phyloP scores from a whole-genome alignment of 2,329 filamentous ascomycete genomes.

The Leptographium radiaticola region DNA sequence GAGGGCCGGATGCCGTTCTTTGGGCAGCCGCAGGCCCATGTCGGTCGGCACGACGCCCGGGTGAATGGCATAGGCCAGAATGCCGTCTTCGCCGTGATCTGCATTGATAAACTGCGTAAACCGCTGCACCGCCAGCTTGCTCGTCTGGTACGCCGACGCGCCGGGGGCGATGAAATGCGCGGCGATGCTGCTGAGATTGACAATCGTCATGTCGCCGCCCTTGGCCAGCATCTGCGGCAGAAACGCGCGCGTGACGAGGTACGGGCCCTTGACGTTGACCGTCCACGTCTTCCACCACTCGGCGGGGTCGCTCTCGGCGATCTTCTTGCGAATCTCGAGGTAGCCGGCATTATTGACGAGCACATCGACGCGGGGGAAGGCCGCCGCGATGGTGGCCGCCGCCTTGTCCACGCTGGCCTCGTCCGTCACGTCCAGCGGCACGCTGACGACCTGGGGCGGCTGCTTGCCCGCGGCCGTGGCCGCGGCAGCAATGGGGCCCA shows the following conservation, averaged over 20 bases:
- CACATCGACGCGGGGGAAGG: conserved; percentile 23
- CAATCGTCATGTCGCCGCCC: conserved; percentile 22
- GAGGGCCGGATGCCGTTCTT: conserved; percentile 8
- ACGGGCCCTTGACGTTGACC: conserved; percentile 36
- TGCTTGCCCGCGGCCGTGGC: conserved; percentile 15
- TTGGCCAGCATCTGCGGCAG: conserved; percentile 29
- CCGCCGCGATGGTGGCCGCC: conserved; percentile 17
- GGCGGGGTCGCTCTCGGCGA: conserved; percentile 23
- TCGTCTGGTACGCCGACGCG: conserved; percentile 30
- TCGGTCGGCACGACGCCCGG: conserved; percentile 33
- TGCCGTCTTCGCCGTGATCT: conserved; percentile 28
- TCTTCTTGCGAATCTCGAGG: conserved; percentile 20
- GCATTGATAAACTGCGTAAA: conserved; percentile 28
- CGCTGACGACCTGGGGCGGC: conserved; percentile 16
- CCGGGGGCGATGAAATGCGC: conserved; percentile 19
- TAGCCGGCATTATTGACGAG: conserved; percentile 28
- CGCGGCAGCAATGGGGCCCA: conserved; percentile 22
- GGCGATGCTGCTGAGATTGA: conserved; percentile 27
- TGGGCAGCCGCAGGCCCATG: conserved; percentile 22
- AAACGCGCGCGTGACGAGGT: conserved; percentile 31
- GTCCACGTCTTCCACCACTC: conserved; percentile 35
- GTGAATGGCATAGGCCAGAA: conserved; percentile 29
- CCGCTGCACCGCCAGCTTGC: conserved; percentile 30
- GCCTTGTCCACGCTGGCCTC: conserved; percentile 21
- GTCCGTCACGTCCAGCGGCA: conserved; percentile 22